Base-by-base conservation (phyloP, 768 basidiomycete genomes). In the Hygrophorus pudorinus region DNA sequence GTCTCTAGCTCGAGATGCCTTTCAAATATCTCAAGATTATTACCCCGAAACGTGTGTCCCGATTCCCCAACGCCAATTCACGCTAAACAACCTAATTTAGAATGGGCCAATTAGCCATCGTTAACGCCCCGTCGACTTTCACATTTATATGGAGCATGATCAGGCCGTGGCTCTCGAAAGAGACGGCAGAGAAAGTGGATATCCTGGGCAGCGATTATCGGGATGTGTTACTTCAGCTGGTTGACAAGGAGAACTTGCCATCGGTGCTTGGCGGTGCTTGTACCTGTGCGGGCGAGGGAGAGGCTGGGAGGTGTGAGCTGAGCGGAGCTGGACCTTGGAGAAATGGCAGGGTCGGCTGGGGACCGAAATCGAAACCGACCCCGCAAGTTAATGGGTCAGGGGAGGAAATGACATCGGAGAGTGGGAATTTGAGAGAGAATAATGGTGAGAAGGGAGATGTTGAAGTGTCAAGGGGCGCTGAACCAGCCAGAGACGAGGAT, bases 21-120 rank as follows among this genome's bases (percentile, higher is more conserved):
- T 86, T 57, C 81, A 85, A 51, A 67, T 86, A 44, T 85, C 82
- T 1, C 84, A 86, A 59, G 81, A 84, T 52, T 86, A 82, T 59
- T 86, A 71, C 50, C 84, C 84, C 1, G 84, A 87, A 56, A 79
- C 79, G 82, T 85, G 55, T 42, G 74, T n/a, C 34, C 32, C 10
- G 29, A n/a, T n/a, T n/a, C 4, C 20, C 8, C 3, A 16, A 13
- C 17, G 9, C 21, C 14, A 28, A 47, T 17, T 35, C 10, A 46
- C 33, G 32, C n/a, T 17, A 43, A 41, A 5, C 12, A 32, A 14
- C 38, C 17, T 27, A 7, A 16, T 24, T 24, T 48, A 85, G 84
- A 3, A 82, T 85, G 82, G 81, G 81, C 1, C 76, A 81, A 55
- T 61, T 85, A 24, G 72, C 70, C 5, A 75, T 87, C 48, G 66